Conservation (phyloP, 805 yeast species). For the Candida qinlingensis region DNA sequence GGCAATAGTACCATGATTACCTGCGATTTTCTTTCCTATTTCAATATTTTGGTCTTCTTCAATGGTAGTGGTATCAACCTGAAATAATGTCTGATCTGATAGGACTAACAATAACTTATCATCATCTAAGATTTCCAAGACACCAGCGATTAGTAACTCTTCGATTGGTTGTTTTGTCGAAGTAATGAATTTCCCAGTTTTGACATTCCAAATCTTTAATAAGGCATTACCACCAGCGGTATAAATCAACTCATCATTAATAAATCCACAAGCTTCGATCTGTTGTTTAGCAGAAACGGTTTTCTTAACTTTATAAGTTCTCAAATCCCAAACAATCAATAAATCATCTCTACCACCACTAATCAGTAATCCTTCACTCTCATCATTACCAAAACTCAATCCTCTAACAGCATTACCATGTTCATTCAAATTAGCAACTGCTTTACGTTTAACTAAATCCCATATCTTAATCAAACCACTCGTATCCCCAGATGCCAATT, state of each 20-base stretch:
- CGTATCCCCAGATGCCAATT: conserved; percentile 67
- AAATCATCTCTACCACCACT: conserved; percentile 91
- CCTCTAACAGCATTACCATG: conserved; percentile 88
- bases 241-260: conserved; percentile 74
- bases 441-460: conserved; percentile 68
- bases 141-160: conserved; percentile 67
- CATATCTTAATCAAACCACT: conserved; percentile 52
- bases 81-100: conserved; percentile 80
- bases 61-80: conserved; percentile 34
- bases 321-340: conserved; percentile 52
- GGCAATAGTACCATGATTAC: conserved; percentile 94
- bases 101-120: conserved; percentile 46
- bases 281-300: conserved; percentile 73
- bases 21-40: conserved; percentile 59
- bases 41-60: conserved; percentile 33
- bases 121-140: conserved; percentile 34
- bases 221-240: conserved; percentile 74
- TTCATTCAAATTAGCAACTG: conserved; percentile 57
- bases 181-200: conserved; percentile 48
- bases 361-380: conserved; percentile 35
- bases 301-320: conserved; percentile 48
- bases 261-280: conserved; percentile 65
- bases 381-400: conserved; percentile 55
- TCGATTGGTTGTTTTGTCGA: conserved; percentile 50
- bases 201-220: conserved; percentile 59